Conservation (phyloP, 2,329 filamentous ascomycete genomes). For the Verticillium nonalfalfae region DNA sequence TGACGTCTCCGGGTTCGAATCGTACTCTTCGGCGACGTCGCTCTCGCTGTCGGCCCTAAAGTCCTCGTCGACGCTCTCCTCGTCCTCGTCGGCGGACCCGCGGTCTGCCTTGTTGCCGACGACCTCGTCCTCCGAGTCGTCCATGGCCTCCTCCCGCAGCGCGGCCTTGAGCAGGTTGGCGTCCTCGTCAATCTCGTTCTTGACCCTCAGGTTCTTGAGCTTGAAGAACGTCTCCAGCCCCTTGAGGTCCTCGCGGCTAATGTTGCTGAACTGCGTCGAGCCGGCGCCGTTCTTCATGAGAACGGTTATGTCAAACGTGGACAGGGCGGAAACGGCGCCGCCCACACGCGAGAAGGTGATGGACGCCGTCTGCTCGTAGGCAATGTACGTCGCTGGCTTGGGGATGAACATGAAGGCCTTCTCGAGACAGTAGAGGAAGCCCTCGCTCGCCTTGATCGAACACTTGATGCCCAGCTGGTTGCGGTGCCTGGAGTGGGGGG, state of each 20-base stretch:
- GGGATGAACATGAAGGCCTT: slow-evolving; percentile 99
- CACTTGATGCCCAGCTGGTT: slow-evolving; percentile 95
- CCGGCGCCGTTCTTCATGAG: slow-evolving; percentile 80
- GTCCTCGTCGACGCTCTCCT: slow-evolving; percentile 92
- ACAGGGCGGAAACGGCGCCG: slow-evolving; percentile 85
- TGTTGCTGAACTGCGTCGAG: slow-evolving; percentile 97
- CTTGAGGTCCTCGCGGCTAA: slow-evolving; percentile 96
- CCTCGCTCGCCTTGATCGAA: slow-evolving; percentile 99
- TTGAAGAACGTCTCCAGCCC: slow-evolving; percentile 98
- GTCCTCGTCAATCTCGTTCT: slow-evolving; percentile 98
- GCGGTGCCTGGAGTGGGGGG: slow-evolving; percentile 57
- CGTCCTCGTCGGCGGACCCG: slow-evolving; percentile 91
- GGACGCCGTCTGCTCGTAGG: slow-evolving; percentile 84
- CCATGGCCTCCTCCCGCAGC: slow-evolving; percentile 76
- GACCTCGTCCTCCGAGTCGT: slow-evolving; percentile 77
- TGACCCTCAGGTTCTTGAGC: slow-evolving; percentile 86
- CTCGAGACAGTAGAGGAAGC: slow-evolving; percentile 92
- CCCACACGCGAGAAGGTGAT: slow-evolving; percentile 95
- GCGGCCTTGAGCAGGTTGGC: slow-evolving; percentile 74
- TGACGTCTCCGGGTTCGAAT: slow-evolving; percentile 83
- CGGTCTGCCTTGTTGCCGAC: slow-evolving; percentile 62
- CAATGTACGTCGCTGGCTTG: slow-evolving; percentile 95
- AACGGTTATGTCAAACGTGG: slow-evolving; percentile 96
- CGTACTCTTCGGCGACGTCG: slow-evolving; percentile 93
- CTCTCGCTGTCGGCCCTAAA: slow-evolving; percentile 89